A percentile compares a stretch with the other conserved stretches of the same genome.
phyloP scores from a whole-genome alignment of 1,284 basidiomycete genomes.

The Trametes sp. region DNA sequence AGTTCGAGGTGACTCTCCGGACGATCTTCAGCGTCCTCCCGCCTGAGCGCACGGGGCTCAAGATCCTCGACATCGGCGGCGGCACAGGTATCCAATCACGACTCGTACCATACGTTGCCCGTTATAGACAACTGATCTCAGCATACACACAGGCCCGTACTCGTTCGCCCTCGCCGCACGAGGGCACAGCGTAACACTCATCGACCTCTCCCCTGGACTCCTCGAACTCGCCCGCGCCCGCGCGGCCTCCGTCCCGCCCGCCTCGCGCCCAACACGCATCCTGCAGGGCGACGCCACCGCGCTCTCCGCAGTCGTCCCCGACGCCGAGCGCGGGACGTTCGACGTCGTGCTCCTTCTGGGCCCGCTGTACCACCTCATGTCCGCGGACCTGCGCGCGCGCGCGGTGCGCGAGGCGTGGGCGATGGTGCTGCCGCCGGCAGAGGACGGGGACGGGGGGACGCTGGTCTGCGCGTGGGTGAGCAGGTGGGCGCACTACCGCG shows the following conservation, averaged over 20 bases:
- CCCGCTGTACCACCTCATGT: constrained; percentile 31
- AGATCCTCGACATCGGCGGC: constrained; percentile 30
- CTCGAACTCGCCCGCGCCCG: constrained; percentile 23
- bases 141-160: constrained; percentile 24
- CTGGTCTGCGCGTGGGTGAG: constrained; percentile 31
- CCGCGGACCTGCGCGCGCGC: constrained; percentile 20
- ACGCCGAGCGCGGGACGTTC: constrained; percentile 20
- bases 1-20: constrained; percentile 29
- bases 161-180: constrained; percentile 29
- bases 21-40: constrained; percentile 23
- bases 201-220: constrained; percentile 27
- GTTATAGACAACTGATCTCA: background rate
- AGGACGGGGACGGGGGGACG: background rate
- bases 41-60: constrained; percentile 16
- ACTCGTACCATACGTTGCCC: background rate
- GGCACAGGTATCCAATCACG: constrained; percentile 23
- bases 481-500: constrained; percentile 31
- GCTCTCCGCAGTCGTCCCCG: constrained; percentile 20
- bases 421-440: constrained; percentile 12
- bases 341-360: constrained; percentile 33
- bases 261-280: constrained; percentile 21
- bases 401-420: constrained; percentile 29
- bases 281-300: constrained; percentile 25
- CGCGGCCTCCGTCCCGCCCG: constrained; percentile 7
- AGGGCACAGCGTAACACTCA: constrained; percentile 27